Base-by-base conservation (phyloP, 1,284 basidiomycete genomes). In the Tetrapyrgos nigripes region DNA sequence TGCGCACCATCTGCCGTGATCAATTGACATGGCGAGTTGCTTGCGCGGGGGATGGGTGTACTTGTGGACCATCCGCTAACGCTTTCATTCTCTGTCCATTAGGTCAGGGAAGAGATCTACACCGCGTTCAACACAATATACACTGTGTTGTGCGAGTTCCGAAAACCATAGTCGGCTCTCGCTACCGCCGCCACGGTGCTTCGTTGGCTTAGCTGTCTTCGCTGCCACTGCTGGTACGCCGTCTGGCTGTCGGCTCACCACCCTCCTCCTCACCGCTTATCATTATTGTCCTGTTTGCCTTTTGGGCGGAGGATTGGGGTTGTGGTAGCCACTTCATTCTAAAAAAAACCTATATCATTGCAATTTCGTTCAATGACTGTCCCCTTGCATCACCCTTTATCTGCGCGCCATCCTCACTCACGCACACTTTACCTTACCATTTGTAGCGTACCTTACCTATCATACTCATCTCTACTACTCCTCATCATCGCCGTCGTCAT, bases 81-180 rank as follows among this genome's bases (percentile, higher is more conserved):
- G 63, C 68, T 64, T 62, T 70, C 66, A 60, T 70, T 66, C 67
- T 61, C 66, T 69, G 65, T 70, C 68, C 70, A 62, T 65, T 75
- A 96, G 93, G 92, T 98, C 75, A 86, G 97, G 77, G 96, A 98
- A 80, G 97, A 99, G 85, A 99, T 99, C 67, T 99, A 99, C 76
- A 95, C 94, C 58, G 97, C 97, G 40, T 99, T 99, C 87, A 98
- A 98, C 81, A 94, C 95, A 62, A 99, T 99, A 66, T 98, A 98
- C 76, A 95, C 94, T 57, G 94, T 96, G 81, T 76, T 97, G 63
- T 92, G 89, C 80, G 92, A 94, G 72, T 94, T 94, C 83, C 84
- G 91, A 74, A 93, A 93, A 77, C 92, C 91, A 56, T 93, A 75
- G 82, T 65, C 53, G 50, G 43, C 21, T 11, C 27, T 45, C n/a